Conservation (phyloP, 2,329 filamentous ascomycete species). For the Monascus ruber region DNA sequence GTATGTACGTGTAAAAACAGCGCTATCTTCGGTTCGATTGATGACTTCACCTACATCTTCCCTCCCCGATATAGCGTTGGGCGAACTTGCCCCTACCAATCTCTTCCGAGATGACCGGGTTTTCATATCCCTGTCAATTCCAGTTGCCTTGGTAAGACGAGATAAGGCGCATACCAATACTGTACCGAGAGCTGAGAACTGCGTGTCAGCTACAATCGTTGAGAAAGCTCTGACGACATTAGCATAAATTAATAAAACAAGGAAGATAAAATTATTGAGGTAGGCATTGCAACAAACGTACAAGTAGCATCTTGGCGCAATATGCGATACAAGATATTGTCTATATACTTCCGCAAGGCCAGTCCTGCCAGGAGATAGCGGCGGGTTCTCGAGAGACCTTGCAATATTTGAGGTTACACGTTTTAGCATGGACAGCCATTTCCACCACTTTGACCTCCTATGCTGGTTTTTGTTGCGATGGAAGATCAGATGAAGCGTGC, state of each 20-base stretch:
- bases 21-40: slow-evolving; percentile 7
- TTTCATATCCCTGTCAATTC: slow-evolving; percentile 16
- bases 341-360: slow-evolving; percentile 14
- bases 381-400: slow-evolving; percentile 27
- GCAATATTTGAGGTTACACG: slow-evolving; percentile 51
- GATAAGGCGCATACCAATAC: slow-evolving; percentile 56
- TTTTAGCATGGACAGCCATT: slow-evolving; percentile 58
- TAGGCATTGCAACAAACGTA: slow-evolving; percentile 12
- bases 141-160: slow-evolving; percentile 38
- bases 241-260: slow-evolving; percentile 1
- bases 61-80: slow-evolving; percentile 1
- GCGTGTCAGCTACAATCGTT: slow-evolving; percentile 58
- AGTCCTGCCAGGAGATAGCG: not conserved
- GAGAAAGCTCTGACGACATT: slow-evolving; percentile 42
- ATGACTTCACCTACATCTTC: slow-evolving; percentile 18
- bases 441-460: slow-evolving; percentile 70
- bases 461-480: slow-evolving; percentile 91
- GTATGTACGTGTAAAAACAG: not conserved
- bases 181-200: slow-evolving; percentile 61
- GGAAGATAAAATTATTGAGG: too few species aligned
- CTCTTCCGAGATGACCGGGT: not conserved
- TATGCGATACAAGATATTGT: slow-evolving; percentile 17
- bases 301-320: slow-evolving; percentile 33
- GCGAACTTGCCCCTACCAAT: not conserved
- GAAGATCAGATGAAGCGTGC: slow-evolving; percentile 56